phyloP scores from a whole-genome alignment of 139 green algal genomes.

The Bryopsis sp. region DNA sequence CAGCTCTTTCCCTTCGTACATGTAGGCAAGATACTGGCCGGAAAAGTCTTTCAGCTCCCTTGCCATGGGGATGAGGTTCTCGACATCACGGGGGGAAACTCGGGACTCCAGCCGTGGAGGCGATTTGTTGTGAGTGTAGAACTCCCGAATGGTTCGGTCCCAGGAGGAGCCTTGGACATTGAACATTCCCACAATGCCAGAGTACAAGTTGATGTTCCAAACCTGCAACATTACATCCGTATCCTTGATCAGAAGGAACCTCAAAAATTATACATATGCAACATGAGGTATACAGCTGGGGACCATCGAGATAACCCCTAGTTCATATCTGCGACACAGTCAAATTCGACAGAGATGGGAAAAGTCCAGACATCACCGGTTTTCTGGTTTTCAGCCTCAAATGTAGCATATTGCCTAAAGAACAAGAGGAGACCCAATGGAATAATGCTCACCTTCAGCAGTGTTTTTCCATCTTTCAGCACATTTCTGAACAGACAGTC shows the following conservation, averaged over 20 bases:
- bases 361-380: not conserved
- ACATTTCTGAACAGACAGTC: slow-evolving; percentile 85
- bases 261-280: not conserved
- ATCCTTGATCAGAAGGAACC: not conserved
- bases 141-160: slow-evolving; percentile 60
- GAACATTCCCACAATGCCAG: slow-evolving; percentile 70
- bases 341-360: not conserved
- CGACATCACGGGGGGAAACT: slow-evolving; percentile 9
- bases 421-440: too few relatives aligned
- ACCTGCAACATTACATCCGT: not conserved
- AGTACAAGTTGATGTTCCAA: slow-evolving; percentile 11
- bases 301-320: not conserved
- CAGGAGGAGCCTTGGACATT: slow-evolving; percentile 82
- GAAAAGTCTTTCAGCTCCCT: not conserved
- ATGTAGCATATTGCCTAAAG: too few relatives aligned
- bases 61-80: slow-evolving; percentile 1
- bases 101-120: slow-evolving; percentile 29
- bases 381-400: too few relatives aligned
- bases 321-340: not conserved
- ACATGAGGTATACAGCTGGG: not conserved
- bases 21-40: slow-evolving; percentile 26
- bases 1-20: slow-evolving; percentile 22
- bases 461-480: slow-evolving; percentile 52
- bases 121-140: slow-evolving; percentile 47
- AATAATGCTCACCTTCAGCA: slow-evolving; percentile 73